phyloP scores from a whole-genome alignment of 306 rosid species.

The Fagus crenata region DNA sequence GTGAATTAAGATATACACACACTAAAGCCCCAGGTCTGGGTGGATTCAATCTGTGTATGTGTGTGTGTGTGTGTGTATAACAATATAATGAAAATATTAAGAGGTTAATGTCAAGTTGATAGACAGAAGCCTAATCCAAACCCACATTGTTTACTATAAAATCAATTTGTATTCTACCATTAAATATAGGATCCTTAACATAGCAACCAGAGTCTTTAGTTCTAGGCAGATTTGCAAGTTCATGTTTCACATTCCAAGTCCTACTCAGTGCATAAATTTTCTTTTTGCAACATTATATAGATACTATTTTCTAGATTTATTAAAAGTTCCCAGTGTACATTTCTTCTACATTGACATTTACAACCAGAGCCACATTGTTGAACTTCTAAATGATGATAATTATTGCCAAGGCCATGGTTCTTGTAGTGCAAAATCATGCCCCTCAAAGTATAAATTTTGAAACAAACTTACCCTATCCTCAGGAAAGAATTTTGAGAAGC shows the following conservation, averaged over 20 bases:
- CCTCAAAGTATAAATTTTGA: slow-evolving; percentile 20
- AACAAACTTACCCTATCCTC: slow-evolving; percentile 64
- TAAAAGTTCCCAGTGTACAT: neutral
- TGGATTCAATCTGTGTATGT: too few relatives aligned
- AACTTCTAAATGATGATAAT: neutral
- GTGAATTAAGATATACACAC: neutral
- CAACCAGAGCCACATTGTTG: neutral
- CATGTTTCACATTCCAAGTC: neutral
- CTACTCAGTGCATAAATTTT: neutral
- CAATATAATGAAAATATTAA: too few relatives aligned
- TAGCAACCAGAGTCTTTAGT: neutral
- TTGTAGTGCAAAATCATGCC: slow-evolving; percentile 6
- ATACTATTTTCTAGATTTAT: neutral
- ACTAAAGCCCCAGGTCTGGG: too few relatives aligned
- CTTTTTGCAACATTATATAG: neutral
- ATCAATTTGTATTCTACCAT: neutral
- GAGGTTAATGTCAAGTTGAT: too few relatives aligned
- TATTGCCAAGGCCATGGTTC: neutral
- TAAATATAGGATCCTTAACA: neutral
- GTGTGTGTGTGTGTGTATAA: too few relatives aligned
- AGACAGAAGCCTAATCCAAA: too few relatives aligned
- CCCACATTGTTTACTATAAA: neutral
- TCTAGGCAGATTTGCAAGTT: neutral
- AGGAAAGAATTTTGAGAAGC: slow-evolving; percentile 77
- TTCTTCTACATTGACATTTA: slow-evolving; percentile 3